Evolutionary conservation across 257 asterid genomes (phyloP).

Genomic region (Forsythia viridissima): DNA sequence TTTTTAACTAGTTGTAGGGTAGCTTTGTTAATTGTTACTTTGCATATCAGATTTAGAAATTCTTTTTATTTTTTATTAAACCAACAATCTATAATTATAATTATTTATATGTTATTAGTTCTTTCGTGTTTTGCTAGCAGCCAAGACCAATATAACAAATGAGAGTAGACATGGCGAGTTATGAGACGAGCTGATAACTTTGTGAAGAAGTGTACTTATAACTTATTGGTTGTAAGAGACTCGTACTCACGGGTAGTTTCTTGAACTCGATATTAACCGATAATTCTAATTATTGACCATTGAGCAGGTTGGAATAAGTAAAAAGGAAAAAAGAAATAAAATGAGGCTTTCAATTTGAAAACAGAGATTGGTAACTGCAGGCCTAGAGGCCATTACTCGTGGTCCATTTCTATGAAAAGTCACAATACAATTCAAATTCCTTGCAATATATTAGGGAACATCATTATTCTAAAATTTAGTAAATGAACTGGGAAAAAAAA

Average conservation of each 20-base stretch:
- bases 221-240: too few species aligned
- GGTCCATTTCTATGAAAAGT: constrained; percentile 21
- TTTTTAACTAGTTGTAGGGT: not conserved
- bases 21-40: not conserved
- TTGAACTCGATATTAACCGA: too few species aligned
- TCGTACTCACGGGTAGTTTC: too few species aligned
- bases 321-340: not conserved
- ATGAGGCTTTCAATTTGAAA: not conserved
- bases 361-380: constrained; percentile 3
- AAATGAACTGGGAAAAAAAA: constrained; percentile 1
- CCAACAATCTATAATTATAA: too few species aligned
- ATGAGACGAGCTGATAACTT: too few species aligned
- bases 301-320: not conserved
- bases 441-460: constrained; percentile 21
- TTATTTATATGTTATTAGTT: too few species aligned
- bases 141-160: too few species aligned
- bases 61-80: too few species aligned
- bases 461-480: constrained; percentile 11
- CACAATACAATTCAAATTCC: constrained; percentile 25
- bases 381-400: constrained; percentile 13
- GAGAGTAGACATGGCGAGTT: too few species aligned
- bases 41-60: not conserved
- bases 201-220: too few species aligned
- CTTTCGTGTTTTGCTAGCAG: too few species aligned
- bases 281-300: too few species aligned